Evolutionary conservation across 2,329 filamentous ascomycete species (phyloP), one percentile per base, ranked within the genome.

Genomic region (Boeremia exigua): DNA sequence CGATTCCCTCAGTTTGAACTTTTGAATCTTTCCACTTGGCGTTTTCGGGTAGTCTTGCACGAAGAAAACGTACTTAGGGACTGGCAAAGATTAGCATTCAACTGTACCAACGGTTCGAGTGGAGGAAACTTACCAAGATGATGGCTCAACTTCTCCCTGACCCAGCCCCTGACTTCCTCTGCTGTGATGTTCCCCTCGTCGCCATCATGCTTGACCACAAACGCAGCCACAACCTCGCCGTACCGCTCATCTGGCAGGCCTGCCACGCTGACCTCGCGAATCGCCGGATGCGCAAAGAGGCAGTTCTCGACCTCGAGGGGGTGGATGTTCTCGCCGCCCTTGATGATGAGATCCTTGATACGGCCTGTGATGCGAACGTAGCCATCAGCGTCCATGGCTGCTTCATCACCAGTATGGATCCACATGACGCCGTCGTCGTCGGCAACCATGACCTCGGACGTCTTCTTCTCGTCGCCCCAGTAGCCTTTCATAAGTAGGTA

Each of bases 351-450:
- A 72, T 99, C 95, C 77, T 98, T 98, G 71, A 96, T 94, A 14
- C 93, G 83, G 3, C 93, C 92, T 0, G 92, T 97, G 69, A 98
- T 96, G 64, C 85, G 84, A 2, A 97, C 85, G 71, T 92, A 98
- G 2, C 94, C 95, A 27, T 92, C 82, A 4, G 77, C 81, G 58
- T 96, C 91, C 84, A 98, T 96, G 48, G 81, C 79, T 2, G 92
- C 95, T 79, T 98, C 94, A 69, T 99, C 95, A 17, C 95, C 95
- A 0, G 90, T 96, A 68, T 88, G 82, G 89, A 98, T 95, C 94
- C 94, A 98, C 15, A 89, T 70, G 40, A 82, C 84, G 6, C 82
- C 81, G 0, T 82, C 75, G 9, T 82, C 76, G 48, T 85, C 83
- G 2, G 78, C 72, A 17, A 88, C 80, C 69, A 89, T 81, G 5